Conservation (phyloP, 2,329 filamentous ascomycete genomes). For the Zalaria sp. region DNA sequence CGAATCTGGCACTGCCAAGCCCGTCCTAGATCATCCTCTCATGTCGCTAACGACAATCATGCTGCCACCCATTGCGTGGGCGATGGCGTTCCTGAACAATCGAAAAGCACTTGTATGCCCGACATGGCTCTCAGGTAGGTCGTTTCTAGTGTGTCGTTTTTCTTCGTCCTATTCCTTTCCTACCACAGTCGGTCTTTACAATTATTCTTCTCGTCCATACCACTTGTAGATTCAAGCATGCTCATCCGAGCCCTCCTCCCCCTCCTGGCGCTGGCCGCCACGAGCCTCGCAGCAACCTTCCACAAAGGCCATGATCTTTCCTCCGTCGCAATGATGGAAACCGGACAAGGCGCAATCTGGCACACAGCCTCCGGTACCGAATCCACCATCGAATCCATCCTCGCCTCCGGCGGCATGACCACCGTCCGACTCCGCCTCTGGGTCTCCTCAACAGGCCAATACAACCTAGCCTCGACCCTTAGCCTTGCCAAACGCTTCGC, state of each 20-base stretch:
- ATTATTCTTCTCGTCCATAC: background rate
- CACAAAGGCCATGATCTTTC: constrained; percentile 7
- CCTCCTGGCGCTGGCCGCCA: background rate
- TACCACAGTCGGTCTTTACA: background rate
- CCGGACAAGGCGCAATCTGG: constrained; percentile 1
- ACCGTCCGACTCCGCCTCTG: constrained; percentile 18
- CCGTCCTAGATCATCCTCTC: no score
- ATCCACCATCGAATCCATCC: constrained; percentile 15
- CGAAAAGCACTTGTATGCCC: no score
- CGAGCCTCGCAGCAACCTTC: background rate
- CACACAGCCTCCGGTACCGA: background rate
- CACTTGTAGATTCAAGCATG: background rate
- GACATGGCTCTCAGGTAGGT: no score
- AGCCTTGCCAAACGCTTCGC: constrained; percentile 19
- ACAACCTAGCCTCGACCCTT: constrained; percentile 19
- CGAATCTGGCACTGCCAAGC: no score
- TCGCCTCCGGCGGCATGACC: constrained; percentile 22
- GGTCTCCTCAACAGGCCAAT: constrained; percentile 16
- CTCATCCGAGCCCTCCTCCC: background rate
- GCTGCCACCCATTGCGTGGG: no score
- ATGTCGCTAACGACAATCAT: no score
- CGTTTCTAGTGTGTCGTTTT: background rate
- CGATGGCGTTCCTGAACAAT: no score
- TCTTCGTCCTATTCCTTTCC: background rate
- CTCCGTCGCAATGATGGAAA: constrained; percentile 4